Base-by-base conservation (phyloP, 768 basidiomycete genomes). In the Lactarius hatsudake region DNA sequence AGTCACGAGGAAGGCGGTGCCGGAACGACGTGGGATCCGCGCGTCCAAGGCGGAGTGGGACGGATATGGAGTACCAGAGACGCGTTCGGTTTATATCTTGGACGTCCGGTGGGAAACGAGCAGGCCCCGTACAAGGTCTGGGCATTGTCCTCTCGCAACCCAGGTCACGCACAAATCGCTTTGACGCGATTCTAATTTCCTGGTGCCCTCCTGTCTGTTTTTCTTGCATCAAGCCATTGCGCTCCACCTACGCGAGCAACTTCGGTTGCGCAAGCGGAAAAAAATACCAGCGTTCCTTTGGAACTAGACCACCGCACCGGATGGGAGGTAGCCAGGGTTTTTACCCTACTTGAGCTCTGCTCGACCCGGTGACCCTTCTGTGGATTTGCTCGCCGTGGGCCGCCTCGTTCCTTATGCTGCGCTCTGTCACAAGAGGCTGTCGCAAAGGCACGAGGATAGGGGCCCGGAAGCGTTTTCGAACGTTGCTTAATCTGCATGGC, bases 321-420 rank as follows among this genome's bases (percentile, higher is more conserved):
- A 63, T 69, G 65, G 36, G 59, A 63, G 40, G 68, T 62, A 32
- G 53, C 66, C 68, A 36, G 65, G 65, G 68, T 42, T 45, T 59
- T 13, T 30, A 53, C 66, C 64, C 53, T 59, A 55, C 53, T 26
- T 43, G 68, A 69, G 68, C 68, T 59, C 36, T 32, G 68, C 68
- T 69, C 68, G 32, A 69, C 68, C 68, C 68, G 66, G 68, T 60
- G 66, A 62, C 68, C 30, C 36, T 69, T 60, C 36, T 40, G 68
- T 30, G 66, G 61, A 68, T 69, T 69, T 69, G 66, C 65, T 62
- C 68, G 68, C 68, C 68, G 68, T 51, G 51, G 66, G 65, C 66
- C 66, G 30, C 61, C 59, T 58, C 42, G 43, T 32, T 34, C 38
- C 32, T 61, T 59, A 61, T 67, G 65, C 61, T 62, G 18, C 40